Evolutionary conservation across 495 filamentous ascomycete species (phyloP).

Genomic region (Aspergillus asperescens): DNA sequence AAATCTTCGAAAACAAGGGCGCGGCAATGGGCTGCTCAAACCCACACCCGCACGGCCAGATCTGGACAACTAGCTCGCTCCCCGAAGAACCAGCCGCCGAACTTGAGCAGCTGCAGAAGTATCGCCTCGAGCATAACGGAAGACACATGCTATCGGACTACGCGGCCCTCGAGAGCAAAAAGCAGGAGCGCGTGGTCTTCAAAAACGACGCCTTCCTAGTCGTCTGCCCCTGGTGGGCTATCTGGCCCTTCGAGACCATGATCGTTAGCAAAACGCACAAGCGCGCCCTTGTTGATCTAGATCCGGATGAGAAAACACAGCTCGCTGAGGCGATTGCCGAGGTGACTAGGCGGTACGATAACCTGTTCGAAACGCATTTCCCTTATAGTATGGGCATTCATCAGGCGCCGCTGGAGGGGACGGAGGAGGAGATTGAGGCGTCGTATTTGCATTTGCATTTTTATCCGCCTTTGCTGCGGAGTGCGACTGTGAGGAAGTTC

Average conservation of each 20-base stretch:
- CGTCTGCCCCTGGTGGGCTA: slow-evolving; percentile 93
- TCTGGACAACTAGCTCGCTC: slow-evolving; percentile 86
- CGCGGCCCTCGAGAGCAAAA: slow-evolving; percentile 71
- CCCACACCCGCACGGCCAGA: slow-evolving; percentile 93
- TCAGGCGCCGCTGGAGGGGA: slow-evolving; percentile 87
- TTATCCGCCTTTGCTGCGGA: slow-evolving; percentile 87
- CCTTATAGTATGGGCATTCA: slow-evolving; percentile 94
- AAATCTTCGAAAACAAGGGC: slow-evolving; percentile 99
- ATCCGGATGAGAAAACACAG: slow-evolving; percentile 56
- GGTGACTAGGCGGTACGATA: slow-evolving; percentile 87
- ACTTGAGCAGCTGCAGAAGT: slow-evolving; percentile 68
- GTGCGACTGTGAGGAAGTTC: slow-evolving; percentile 93
- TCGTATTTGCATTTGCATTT: slow-evolving; percentile 96
- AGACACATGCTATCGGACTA: slow-evolving; percentile 80
- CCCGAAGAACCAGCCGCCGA: slow-evolving; percentile 85
- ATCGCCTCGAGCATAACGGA: slow-evolving; percentile 64
- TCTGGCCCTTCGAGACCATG: slow-evolving; percentile 97
- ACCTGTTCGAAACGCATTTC: slow-evolving; percentile 93
- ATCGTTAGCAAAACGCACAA: slow-evolving; percentile 78
- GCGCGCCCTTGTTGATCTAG: slow-evolving; percentile 74
- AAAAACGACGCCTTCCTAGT: slow-evolving; percentile 78
- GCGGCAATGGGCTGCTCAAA: slow-evolving; percentile 98
- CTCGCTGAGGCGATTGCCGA: slow-evolving; percentile 83
- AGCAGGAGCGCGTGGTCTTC: slow-evolving; percentile 79
- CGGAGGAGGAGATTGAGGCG: slow-evolving; percentile 73